A percentile compares a stretch with the other conserved stretches of the same genome.
phyloP scores from a whole-genome alignment of 306 rosid species.

The Dryas alaskensis region DNA sequence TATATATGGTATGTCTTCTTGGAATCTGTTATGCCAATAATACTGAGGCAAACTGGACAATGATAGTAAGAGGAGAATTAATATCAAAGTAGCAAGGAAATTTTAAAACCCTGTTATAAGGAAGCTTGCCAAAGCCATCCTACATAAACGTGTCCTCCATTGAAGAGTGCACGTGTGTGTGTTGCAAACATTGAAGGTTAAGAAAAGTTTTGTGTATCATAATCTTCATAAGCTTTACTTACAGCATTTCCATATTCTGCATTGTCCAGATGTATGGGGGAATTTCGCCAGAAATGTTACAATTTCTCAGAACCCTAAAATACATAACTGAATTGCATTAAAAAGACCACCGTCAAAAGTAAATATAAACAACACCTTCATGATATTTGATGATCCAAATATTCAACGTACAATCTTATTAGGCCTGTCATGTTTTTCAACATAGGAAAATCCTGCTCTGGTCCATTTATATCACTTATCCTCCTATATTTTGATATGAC shows the following conservation, averaged over 20 bases:
- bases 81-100: too few species aligned
- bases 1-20: too few species aligned
- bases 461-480: conserved; percentile 68
- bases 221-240: conserved; percentile 36
- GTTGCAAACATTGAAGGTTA: too few species aligned
- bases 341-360: conserved; percentile 19
- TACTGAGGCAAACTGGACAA: too few species aligned
- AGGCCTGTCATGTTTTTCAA: conserved; percentile 42
- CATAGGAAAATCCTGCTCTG: conserved; percentile 68
- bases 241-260: conserved; percentile 50
- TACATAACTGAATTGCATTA: conserved; percentile 31
- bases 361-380: background rate
- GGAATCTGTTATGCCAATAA: too few species aligned
- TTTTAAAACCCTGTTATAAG: too few species aligned
- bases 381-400: conserved; percentile 12
- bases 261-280: conserved; percentile 66
- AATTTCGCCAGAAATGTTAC: conserved; percentile 73
- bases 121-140: too few species aligned
- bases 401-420: conserved; percentile 55
- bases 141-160: too few species aligned
- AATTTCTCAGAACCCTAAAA: conserved; percentile 73
- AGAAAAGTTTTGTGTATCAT: too few species aligned
- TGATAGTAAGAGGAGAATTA: too few species aligned
- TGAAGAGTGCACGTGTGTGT: too few species aligned
- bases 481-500: conserved; percentile 41